Evolutionary conservation across 2,329 filamentous ascomycete genomes (phyloP).

Genomic region (Plenodomus lindquistii): DNA sequence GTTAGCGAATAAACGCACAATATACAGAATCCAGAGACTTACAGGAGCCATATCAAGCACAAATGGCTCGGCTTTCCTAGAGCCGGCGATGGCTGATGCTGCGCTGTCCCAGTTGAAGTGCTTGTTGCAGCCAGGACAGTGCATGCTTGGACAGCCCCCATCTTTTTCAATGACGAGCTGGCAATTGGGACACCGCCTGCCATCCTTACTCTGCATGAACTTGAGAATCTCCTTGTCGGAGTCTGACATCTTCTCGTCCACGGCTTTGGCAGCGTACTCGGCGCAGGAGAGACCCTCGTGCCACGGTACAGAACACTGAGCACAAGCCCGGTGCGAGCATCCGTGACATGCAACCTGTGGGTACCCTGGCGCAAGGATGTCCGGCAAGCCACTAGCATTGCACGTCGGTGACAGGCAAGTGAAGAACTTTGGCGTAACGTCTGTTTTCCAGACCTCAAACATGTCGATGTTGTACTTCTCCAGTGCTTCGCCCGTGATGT

Average conservation of each 20-base stretch:
- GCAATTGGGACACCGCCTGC: conserved; percentile 36
- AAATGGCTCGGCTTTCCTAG: conserved; percentile 14
- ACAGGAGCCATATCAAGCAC: conserved; percentile 1
- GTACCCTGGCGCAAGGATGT: conserved; percentile 20
- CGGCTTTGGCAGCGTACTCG: conserved; percentile 18
- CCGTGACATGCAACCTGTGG: conserved; percentile 28
- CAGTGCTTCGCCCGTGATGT: conserved; percentile 11
- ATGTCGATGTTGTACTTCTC: conserved; percentile 33
- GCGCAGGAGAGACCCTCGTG: conserved; percentile 28
- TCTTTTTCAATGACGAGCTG: conserved; percentile 36
- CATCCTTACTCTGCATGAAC: conserved; percentile 29
- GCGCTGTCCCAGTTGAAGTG: conserved; percentile 34
- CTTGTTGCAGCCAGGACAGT: conserved; percentile 26
- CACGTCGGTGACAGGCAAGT: conserved; percentile 23
- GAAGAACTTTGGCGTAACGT: conserved; percentile 6
- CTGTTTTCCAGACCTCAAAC: conserved; percentile 24
- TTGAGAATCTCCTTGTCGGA: conserved; percentile 25
- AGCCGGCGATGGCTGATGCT: conserved; percentile 22
- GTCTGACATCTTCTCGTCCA: conserved; percentile 26
- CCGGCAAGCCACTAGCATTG: conserved; percentile 17
- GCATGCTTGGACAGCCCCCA: conserved; percentile 32
- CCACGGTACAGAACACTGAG: conserved; percentile 27
- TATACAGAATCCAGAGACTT: neutral
- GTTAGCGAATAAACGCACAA: too few species aligned
- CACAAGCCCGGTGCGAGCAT: conserved; percentile 26